These are phyloP conservation scores for Salix koriyanagi DNA, from an alignment of 345 rosid species.

Conservation along the genomic window DNA sequence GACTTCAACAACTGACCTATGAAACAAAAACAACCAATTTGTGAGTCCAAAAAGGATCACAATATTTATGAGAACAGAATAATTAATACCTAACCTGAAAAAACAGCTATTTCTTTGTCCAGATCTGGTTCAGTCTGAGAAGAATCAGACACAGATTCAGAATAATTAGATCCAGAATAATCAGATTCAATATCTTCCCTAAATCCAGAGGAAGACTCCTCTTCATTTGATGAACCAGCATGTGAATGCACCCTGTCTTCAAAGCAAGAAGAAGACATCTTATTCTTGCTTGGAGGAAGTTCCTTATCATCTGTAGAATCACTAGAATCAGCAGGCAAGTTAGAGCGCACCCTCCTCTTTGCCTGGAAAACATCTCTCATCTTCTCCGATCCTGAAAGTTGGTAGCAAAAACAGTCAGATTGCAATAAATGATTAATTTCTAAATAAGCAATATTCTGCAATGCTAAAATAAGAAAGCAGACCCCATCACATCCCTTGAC, in stretches of 20 bases:
- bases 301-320: slow-evolving; percentile 56
- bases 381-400: slow-evolving; percentile 58
- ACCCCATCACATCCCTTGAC: slow-evolving; percentile 19
- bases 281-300: slow-evolving; percentile 37
- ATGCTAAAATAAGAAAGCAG: slow-evolving; percentile 21
- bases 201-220: slow-evolving; percentile 41
- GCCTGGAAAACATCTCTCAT: slow-evolving; percentile 40
- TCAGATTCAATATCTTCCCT: slow-evolving; percentile 55
- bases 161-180: slow-evolving; percentile 50
- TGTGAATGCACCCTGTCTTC: slow-evolving; percentile 38
- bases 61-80: neutral
- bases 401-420: slow-evolving; percentile 28
- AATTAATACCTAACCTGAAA: slow-evolving; percentile 51
- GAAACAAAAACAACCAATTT: slow-evolving; percentile 6
- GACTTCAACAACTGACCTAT: neutral
- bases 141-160: slow-evolving; percentile 59
- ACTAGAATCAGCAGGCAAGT: slow-evolving; percentile 45
- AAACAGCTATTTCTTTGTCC: slow-evolving; percentile 55
- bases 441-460: slow-evolving; percentile 12
- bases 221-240: slow-evolving; percentile 39
- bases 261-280: slow-evolving; percentile 42
- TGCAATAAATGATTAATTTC: slow-evolving; percentile 15
- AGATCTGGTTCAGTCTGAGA: slow-evolving; percentile 83
- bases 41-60: neutral
- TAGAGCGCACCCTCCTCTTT: slow-evolving; percentile 58